Evolutionary conservation across 441 rosid species (phyloP).

Genomic region (Erodium trifolium): DNA sequence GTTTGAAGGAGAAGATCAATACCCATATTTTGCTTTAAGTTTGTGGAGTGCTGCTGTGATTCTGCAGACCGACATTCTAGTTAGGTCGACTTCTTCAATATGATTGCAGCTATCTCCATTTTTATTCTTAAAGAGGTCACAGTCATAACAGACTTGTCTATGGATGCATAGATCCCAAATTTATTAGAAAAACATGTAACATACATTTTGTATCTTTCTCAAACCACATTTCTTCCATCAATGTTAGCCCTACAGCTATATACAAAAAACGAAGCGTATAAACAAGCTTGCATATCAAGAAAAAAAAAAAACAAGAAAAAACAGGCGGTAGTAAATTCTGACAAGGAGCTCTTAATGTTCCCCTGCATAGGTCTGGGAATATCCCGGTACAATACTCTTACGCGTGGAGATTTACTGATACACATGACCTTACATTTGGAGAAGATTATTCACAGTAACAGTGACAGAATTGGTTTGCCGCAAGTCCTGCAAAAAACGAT

Average conservation of each 20-base stretch:
- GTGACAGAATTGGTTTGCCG: conserved; percentile 86
- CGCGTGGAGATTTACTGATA: background rate
- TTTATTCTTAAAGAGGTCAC: background rate
- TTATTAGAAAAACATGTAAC: background rate
- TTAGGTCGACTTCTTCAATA: too few relatives aligned
- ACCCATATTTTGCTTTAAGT: too few relatives aligned
- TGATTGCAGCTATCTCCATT: too few relatives aligned
- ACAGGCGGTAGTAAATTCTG: background rate
- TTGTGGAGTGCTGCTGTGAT: too few relatives aligned
- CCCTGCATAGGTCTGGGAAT: background rate
- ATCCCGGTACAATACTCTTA: background rate
- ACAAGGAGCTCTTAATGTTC: background rate
- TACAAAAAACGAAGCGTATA: background rate
- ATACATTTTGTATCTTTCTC: too few relatives aligned
- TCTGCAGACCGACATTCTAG: too few relatives aligned
- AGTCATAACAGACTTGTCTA: background rate
- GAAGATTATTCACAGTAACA: conserved; percentile 94
- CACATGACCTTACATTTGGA: conserved; percentile 55
- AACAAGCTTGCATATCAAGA: background rate
- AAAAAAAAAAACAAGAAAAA: background rate
- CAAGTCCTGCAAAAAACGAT: conserved; percentile 43
- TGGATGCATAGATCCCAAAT: background rate
- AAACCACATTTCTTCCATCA: background rate
- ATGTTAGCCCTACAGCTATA: background rate
- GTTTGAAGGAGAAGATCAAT: too few relatives aligned